Evolutionary conservation across 371 early-diverging fungal genomes (phyloP), one percentile per base, ranked within the genome.

Genomic region (Nematocida displodere): DNA sequence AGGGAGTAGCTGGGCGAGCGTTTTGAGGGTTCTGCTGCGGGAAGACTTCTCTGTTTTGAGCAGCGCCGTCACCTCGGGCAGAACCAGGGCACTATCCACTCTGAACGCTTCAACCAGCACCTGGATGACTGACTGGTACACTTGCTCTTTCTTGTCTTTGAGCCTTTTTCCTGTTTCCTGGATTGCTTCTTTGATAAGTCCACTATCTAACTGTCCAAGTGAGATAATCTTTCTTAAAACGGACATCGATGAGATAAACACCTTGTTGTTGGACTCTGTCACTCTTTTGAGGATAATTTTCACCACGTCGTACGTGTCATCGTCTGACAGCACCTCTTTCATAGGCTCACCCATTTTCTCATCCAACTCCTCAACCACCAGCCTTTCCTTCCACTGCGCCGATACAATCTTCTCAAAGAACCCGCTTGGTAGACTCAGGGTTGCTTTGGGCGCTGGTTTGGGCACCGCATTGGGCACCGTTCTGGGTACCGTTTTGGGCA

Each of bases 321-420:
- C 53, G 7, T 15, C 34, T 22, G 47, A 46, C 13, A 71, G 62
- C 20, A 15, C 48, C 26, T 36, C 29, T 7, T 15, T 61, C 28
- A 29, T 31, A 4, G 13, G 52, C 7, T 62, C 62, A 22, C 62
- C 75, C 20, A 71, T 44, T 31, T 39, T 17, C n/a, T 71, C 75
- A 50, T 53, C 46, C 11, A 71, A 49, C 44, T 71, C 75, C 37
- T 71, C 75, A 33, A 59, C 48, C 7, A 71, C 75, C 26, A 71
- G 47, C 39, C 75, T 66, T 15, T 71, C 75, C 50, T 71, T 71
- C 75, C 75, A 71, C 52, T 29, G 52, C 0, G 75, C 36, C 2
- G 75, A 59, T 17, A 3, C 8, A 46, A 61, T 49, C 22, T 36
- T n/a, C 2, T 56, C 44, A 24, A 39, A 71, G 34, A 71, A 71